These are phyloP conservation scores for Scytalidium sp. DNA, from an alignment of 2,329 filamentous ascomycete genomes.

Conservation along the genomic window DNA sequence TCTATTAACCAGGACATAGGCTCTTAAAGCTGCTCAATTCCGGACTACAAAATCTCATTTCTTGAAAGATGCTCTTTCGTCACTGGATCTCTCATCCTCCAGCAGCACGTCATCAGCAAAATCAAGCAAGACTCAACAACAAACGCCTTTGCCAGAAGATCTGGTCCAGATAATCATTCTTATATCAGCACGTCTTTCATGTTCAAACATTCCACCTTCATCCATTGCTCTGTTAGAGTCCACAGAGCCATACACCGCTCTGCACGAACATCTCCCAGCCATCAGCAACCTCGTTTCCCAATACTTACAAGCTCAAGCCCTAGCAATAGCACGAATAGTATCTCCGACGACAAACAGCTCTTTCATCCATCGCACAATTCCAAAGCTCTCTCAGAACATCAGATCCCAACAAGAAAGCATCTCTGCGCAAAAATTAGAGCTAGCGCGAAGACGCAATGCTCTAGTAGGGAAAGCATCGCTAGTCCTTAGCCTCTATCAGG, in stretches of 20 bases:
- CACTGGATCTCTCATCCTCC: slow-evolving; percentile 31
- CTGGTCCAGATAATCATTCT: slow-evolving; percentile 54
- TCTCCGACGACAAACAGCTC: slow-evolving; percentile 45
- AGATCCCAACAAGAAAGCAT: slow-evolving; percentile 32
- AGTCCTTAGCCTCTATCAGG: slow-evolving; percentile 19
- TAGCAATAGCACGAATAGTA: slow-evolving; percentile 46
- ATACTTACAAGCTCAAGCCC: slow-evolving; percentile 46
- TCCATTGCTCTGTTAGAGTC: slow-evolving; percentile 44
- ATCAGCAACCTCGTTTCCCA: slow-evolving; percentile 46
- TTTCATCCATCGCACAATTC: slow-evolving; percentile 55
- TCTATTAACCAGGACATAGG: slow-evolving; percentile 30
- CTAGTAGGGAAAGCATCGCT: slow-evolving; percentile 29
- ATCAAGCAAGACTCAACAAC: slow-evolving; percentile 12
- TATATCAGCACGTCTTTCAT: slow-evolving; percentile 41
- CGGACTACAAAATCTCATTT: slow-evolving; percentile 47
- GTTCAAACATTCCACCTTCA: slow-evolving; percentile 32
- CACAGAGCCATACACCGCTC: slow-evolving; percentile 45
- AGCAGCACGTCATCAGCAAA: slow-evolving; percentile 21
- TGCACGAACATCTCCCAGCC: slow-evolving; percentile 45
- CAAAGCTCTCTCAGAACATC: slow-evolving; percentile 42
- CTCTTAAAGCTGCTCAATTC: slow-evolving; percentile 47
- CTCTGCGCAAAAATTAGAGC: slow-evolving; percentile 38
- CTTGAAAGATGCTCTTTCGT: slow-evolving; percentile 47
- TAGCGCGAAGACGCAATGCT: slow-evolving; percentile 30
- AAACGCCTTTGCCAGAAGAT: slow-evolving; percentile 34